These are phyloP conservation scores for Amniculicola lignicola DNA, from an alignment of 495 filamentous ascomycete species.

Conservation along the genomic window DNA sequence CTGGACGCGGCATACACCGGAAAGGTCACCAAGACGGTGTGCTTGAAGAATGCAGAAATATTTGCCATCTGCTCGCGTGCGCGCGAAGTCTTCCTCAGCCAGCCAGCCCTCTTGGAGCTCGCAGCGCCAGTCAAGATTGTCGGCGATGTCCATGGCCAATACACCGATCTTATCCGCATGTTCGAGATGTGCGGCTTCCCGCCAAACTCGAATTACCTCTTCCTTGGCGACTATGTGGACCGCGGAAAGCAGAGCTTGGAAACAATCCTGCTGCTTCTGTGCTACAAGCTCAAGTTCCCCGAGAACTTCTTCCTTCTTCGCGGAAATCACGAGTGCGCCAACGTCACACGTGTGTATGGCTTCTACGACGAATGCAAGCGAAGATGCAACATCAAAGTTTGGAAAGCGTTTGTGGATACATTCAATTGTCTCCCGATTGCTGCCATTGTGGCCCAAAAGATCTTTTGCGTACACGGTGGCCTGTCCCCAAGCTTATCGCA, in stretches of 20 bases:
- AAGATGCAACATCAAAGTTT: slow-evolving; percentile 95
- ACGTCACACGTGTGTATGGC: slow-evolving; percentile 96
- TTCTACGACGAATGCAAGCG: slow-evolving; percentile 99
- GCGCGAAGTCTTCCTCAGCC: slow-evolving; percentile 82
- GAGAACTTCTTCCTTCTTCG: slow-evolving; percentile 98
- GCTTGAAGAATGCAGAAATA: slow-evolving; percentile 96
- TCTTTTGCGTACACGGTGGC: slow-evolving; percentile 97
- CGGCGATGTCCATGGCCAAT: slow-evolving; percentile 96
- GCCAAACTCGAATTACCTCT: slow-evolving; percentile 88
- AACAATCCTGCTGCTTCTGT: slow-evolving; percentile 91
- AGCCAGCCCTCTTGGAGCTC: slow-evolving; percentile 88
- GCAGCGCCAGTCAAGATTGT: slow-evolving; percentile 98
- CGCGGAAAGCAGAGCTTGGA: slow-evolving; percentile 96
- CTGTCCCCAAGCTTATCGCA: slow-evolving; percentile 88
- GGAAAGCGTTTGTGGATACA: slow-evolving; percentile 98
- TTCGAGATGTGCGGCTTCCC: slow-evolving; percentile 99
- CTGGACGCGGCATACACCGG: slow-evolving; percentile 93
- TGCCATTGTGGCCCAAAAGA: slow-evolving; percentile 94
- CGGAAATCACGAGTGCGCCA: slow-evolving; percentile 98
- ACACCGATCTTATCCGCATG: slow-evolving; percentile 93
- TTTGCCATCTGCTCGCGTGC: slow-evolving; percentile 83
- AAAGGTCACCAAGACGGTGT: slow-evolving; percentile 95
- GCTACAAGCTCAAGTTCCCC: slow-evolving; percentile 98
- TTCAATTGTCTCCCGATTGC: slow-evolving; percentile 97
- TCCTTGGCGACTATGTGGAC: slow-evolving; percentile 97